Percentiles rank a stretch among this genome's conserved stretches.
These are phyloP conservation scores for Sporobolomyces phaffii DNA, from an alignment of 768 basidiomycete genomes.

Conservation along the genomic window DNA sequence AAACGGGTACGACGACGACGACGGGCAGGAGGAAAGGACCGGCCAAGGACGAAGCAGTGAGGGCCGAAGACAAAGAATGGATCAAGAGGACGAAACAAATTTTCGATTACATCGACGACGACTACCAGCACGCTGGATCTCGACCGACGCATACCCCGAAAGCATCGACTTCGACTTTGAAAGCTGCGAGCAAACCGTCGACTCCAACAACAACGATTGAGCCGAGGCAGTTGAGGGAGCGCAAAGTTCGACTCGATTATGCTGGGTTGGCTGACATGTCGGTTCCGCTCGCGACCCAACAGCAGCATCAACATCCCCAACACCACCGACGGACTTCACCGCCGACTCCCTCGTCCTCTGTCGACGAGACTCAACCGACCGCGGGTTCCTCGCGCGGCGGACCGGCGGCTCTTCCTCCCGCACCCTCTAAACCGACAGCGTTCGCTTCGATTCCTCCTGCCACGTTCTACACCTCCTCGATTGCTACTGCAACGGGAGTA, in stretches of 20 bases:
- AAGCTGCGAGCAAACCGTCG: neutral
- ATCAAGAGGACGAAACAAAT: slow-evolving; percentile 25
- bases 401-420: neutral
- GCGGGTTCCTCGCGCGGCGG: too few species aligned
- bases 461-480: too few species aligned
- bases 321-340: neutral
- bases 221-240: slow-evolving; percentile 21
- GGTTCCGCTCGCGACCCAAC: neutral
- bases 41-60: neutral
- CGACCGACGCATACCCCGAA: neutral
- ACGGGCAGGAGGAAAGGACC: neutral
- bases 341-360: neutral
- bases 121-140: neutral
- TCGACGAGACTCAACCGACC: neutral
- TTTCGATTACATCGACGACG: slow-evolving; percentile 21
- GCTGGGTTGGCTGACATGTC: slow-evolving; percentile 12
- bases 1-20: neutral
- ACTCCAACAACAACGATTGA: neutral
- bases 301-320: neutral
- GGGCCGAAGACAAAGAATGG: slow-evolving; percentile 7
- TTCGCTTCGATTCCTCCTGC: neutral
- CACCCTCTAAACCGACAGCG: neutral
- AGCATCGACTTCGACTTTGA: neutral
- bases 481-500: too few species aligned
- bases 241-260: slow-evolving; percentile 6